These are phyloP conservation scores for Periconia digitata DNA, from an alignment of 2,329 filamentous ascomycete species.

Conservation along the genomic window DNA sequence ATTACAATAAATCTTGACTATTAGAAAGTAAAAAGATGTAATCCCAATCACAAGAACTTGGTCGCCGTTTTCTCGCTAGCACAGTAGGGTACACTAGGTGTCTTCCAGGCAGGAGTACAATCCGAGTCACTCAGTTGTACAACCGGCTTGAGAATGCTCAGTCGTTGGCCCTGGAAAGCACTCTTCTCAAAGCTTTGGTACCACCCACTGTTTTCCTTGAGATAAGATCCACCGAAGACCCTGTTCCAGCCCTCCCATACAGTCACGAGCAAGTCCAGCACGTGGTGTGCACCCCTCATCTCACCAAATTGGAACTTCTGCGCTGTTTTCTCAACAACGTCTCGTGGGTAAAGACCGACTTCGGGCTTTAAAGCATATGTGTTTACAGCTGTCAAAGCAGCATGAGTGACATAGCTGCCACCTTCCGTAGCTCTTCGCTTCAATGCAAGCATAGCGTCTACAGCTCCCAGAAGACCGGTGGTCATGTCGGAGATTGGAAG, in stretches of 20 bases:
- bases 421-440: conserved; percentile 22
- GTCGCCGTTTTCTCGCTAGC: no score
- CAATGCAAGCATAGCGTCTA: conserved; percentile 28
- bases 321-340: conserved; percentile 26
- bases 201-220: conserved; percentile 18
- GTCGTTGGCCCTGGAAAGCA: conserved; percentile 21
- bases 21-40: no score
- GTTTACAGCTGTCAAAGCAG: conserved; percentile 33
- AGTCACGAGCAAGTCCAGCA: conserved; percentile 30
- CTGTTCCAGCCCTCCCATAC: conserved; percentile 30
- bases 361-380: conserved; percentile 33
- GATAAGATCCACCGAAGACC: conserved; percentile 17
- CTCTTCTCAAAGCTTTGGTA: conserved; percentile 25
- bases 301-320: conserved; percentile 26
- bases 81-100: no score
- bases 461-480: conserved; percentile 26
- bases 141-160: conserved; percentile 28
- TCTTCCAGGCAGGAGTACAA: no score
- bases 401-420: conserved; percentile 18
- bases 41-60: no score
- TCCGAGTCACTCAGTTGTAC: no score
- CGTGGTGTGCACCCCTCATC: conserved; percentile 31
- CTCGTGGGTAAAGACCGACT: conserved; percentile 35
- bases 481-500: conserved; percentile 34
- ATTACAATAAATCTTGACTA: no score